Conservation (phyloP, 129 eudicot species). For the Logfia minima region DNA sequence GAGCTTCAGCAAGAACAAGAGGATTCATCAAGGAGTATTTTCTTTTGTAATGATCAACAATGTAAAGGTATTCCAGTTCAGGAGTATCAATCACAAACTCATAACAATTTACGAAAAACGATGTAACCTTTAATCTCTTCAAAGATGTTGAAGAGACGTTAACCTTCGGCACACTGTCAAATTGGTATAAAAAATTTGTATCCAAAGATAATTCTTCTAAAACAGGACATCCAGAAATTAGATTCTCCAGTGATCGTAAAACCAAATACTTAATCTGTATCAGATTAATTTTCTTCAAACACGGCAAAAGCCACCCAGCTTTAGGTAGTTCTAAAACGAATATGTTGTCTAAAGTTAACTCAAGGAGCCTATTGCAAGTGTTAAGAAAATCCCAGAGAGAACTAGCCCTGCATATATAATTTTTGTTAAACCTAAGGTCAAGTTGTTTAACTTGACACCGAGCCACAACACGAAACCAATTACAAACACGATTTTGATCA, state of each 20-base stretch:
- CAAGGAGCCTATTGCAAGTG: conserved; percentile 6
- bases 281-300: conserved; percentile 22
- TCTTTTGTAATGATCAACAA: conserved; percentile 1
- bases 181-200: too few species aligned
- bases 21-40: conserved; percentile 1
- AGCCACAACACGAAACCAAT: not conserved
- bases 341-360: conserved; percentile 11
- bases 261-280: not conserved
- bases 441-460: conserved; percentile 12
- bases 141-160: conserved; percentile 17
- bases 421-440: conserved; percentile 1
- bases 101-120: fast-evolving
- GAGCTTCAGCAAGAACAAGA: conserved; percentile 17
- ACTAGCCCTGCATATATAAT: not conserved
- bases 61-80: conserved; percentile 15
- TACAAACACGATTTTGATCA: conserved; percentile 14
- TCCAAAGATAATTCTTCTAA: conserved; percentile 14
- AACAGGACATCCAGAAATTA: conserved; percentile 33
- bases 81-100: conserved; percentile 23
- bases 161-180: not conserved
- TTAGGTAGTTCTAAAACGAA: conserved; percentile 17
- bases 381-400: conserved; percentile 24
- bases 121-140: conserved; percentile 16
- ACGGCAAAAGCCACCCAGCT: conserved; percentile 12
- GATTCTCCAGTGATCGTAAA: conserved; percentile 3